These are phyloP conservation scores for Candida sanyaensis DNA, from an alignment of 1,139 yeast genomes.

Conservation along the genomic window DNA sequence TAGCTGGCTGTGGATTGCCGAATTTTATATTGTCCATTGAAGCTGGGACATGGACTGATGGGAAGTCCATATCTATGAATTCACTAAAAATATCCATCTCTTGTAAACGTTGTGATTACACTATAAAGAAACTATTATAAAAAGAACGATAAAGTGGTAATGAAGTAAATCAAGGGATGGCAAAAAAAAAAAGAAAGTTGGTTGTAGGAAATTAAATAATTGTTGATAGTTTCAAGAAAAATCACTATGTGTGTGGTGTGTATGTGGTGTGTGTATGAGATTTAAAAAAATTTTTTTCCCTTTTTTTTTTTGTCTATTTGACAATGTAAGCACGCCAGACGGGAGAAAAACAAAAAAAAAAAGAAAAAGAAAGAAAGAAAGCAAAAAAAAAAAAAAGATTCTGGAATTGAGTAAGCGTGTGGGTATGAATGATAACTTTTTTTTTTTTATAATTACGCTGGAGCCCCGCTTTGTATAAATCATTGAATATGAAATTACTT, in stretches of 20 bases:
- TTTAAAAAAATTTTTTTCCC: background rate
- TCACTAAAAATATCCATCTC: conserved; percentile 1
- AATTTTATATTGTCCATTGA: conserved; percentile 34
- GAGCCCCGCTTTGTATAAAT: background rate
- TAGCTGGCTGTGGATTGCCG: conserved; percentile 48
- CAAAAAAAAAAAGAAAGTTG: background rate
- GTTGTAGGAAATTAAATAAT: background rate
- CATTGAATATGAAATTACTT: no score
- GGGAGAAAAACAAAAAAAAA: no score
- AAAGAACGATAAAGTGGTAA: background rate
- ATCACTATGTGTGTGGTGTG: background rate
- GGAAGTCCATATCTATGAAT: conserved; percentile 2
- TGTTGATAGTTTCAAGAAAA: background rate
- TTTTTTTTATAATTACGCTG: background rate
- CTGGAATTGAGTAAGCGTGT: background rate
- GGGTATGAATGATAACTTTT: background rate
- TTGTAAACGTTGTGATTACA: background rate
- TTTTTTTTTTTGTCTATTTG: background rate
- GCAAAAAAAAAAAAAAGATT: background rate
- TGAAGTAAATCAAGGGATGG: background rate
- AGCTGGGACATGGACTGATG: background rate
- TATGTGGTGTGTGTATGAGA: background rate
- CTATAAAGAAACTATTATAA: no score
- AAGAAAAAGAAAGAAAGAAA: no score
- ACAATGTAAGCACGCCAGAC: no score